A percentile compares a stretch with the other conserved stretches of the same genome.
Conservation (phyloP, 805 yeast species). For the Candida multigemmis region DNA sequence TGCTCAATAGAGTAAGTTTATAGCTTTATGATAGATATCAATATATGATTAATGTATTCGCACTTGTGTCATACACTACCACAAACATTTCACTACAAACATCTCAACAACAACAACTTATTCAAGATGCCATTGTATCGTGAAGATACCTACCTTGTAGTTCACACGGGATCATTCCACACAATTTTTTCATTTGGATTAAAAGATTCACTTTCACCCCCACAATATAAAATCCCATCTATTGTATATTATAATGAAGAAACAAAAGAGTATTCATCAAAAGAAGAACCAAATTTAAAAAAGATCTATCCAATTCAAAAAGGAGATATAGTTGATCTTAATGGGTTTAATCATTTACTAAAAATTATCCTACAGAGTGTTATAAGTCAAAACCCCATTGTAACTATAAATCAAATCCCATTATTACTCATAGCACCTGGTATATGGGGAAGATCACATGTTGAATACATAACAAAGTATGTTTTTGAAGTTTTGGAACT, state of each 20-base stretch:
- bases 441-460: conserved; percentile 57
- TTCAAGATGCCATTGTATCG: conserved; percentile 34
- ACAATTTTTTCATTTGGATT: conserved; percentile 79
- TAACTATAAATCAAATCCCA: conserved; percentile 61
- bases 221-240: conserved; percentile 71
- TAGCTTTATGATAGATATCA: background rate
- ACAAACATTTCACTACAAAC: conserved; percentile 1
- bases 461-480: conserved; percentile 67
- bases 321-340: conserved; percentile 58
- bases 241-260: conserved; percentile 46
- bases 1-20: conserved; percentile 10
- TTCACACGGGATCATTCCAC: conserved; percentile 70
- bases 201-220: conserved; percentile 66
- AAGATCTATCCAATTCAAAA: conserved; percentile 55
- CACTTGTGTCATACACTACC: background rate
- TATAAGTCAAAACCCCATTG: conserved; percentile 25
- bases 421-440: conserved; percentile 57
- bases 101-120: conserved; percentile 1
- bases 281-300: conserved; percentile 9
- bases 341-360: conserved; percentile 60
- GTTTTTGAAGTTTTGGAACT: conserved; percentile 66
- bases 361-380: conserved; percentile 34
- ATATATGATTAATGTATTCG: background rate
- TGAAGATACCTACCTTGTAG: conserved; percentile 40
- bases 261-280: conserved; percentile 23